phyloP scores from a whole-genome alignment of 495 filamentous ascomycete species.

The Parathielavia hyrcaniae region DNA sequence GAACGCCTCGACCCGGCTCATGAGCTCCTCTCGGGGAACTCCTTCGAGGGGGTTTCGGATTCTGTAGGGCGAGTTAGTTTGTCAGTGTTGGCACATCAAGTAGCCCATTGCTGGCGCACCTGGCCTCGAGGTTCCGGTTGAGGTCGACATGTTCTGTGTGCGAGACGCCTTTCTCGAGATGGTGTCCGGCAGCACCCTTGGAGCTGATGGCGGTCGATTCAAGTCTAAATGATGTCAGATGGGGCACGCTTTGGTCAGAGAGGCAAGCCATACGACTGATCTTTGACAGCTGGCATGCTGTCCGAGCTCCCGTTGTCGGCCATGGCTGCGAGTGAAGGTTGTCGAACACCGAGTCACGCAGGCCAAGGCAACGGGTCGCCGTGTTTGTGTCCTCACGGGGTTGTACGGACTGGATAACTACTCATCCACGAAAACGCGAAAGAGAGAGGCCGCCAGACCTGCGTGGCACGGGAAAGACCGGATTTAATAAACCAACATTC shows the following conservation, averaged over 20 bases:
- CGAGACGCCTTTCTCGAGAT: constrained; percentile 34
- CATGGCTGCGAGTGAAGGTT: constrained; percentile 10
- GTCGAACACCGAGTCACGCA: background rate
- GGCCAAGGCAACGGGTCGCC: background rate
- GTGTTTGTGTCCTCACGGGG: background rate
- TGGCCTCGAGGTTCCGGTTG: constrained; percentile 44
- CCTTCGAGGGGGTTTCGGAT: constrained; percentile 53
- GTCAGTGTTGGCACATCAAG: background rate
- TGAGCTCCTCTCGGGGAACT: constrained; percentile 47
- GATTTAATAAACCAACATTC: background rate
- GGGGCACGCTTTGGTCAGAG: background rate
- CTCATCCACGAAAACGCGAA: background rate
- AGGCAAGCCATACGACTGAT: constrained; percentile 2
- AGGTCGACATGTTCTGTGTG: constrained; percentile 37
- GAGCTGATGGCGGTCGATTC: constrained; percentile 18
- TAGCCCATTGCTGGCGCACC: constrained; percentile 25
- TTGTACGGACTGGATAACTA: background rate
- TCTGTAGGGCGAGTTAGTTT: constrained; percentile 6
- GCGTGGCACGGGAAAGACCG: background rate
- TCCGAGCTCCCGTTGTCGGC: constrained; percentile 17
- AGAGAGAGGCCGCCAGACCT: background rate
- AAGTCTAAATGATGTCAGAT: background rate
- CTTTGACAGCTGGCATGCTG: background rate
- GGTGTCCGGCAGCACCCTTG: constrained; percentile 31
- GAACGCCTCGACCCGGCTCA: constrained; percentile 52